A percentile compares a stretch with the other conserved stretches of the same genome.
These are phyloP conservation scores for Penicillium concentricum DNA, from an alignment of 2,329 filamentous ascomycete species.

Conservation along the genomic window DNA sequence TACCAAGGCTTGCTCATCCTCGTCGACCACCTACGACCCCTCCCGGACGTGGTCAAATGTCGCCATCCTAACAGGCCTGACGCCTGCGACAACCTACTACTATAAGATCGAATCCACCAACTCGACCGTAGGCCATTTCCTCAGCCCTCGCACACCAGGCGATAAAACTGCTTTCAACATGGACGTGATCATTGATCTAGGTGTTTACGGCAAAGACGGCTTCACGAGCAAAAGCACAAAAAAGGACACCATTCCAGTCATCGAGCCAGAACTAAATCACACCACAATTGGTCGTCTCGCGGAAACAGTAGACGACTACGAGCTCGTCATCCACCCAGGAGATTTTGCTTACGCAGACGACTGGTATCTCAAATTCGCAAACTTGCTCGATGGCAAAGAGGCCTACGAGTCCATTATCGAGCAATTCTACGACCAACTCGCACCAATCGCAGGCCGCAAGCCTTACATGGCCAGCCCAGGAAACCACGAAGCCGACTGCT, in stretches of 20 bases:
- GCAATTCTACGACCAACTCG: slow-evolving; percentile 57
- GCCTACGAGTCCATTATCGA: slow-evolving; percentile 59
- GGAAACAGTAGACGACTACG: slow-evolving; percentile 54
- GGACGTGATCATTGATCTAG: slow-evolving; percentile 55
- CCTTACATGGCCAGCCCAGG: slow-evolving; percentile 58
- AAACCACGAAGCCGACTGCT: slow-evolving; percentile 60
- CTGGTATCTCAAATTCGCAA: slow-evolving; percentile 51
- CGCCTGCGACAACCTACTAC: slow-evolving; percentile 58
- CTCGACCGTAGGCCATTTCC: slow-evolving; percentile 54
- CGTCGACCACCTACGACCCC: slow-evolving; percentile 52
- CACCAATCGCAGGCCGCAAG: slow-evolving; percentile 55
- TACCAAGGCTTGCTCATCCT: slow-evolving; percentile 45
- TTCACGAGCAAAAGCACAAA: slow-evolving; percentile 52
- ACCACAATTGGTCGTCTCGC: slow-evolving; percentile 59
- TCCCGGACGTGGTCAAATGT: slow-evolving; percentile 56
- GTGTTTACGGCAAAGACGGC: slow-evolving; percentile 55
- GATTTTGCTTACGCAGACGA: slow-evolving; percentile 62
- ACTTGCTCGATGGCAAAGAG: slow-evolving; percentile 49
- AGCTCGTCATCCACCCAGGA: slow-evolving; percentile 44
- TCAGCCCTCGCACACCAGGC: slow-evolving; percentile 54
- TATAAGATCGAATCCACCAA: slow-evolving; percentile 60
- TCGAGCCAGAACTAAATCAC: slow-evolving; percentile 56
- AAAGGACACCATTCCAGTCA: slow-evolving; percentile 49
- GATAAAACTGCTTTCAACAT: slow-evolving; percentile 56
- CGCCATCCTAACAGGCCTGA: slow-evolving; percentile 49